Conservation (phyloP, 768 basidiomycete genomes). For the Tremella fuciformis region DNA sequence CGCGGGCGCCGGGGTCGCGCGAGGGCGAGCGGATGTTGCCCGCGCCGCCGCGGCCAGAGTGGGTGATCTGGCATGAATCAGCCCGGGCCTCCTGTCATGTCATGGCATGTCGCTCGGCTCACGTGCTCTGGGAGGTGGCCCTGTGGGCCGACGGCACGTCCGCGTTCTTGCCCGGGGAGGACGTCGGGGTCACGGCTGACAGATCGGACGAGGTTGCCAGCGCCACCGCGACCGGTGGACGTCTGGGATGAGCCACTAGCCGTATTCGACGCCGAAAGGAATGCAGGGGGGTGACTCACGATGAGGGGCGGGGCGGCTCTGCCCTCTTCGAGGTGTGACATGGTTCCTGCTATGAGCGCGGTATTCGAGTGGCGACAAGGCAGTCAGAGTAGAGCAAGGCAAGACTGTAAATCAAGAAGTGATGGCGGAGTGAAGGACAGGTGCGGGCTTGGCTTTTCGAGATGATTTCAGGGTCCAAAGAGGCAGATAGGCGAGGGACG, state of each 20-base stretch:
- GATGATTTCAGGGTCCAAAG: too few species aligned
- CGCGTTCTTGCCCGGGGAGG: conserved; percentile 37
- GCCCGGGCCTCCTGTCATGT: conserved; percentile 4
- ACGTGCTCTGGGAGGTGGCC: background rate
- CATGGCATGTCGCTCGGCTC: too few species aligned
- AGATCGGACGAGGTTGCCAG: conserved; percentile 46
- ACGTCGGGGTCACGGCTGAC: conserved; percentile 38
- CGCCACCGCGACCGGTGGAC: conserved; percentile 47
- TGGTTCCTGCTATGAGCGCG: conserved; percentile 10
- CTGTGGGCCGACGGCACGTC: conserved; percentile 33
- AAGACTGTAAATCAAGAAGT: too few species aligned
- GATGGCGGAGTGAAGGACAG: too few species aligned
- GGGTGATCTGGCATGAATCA: conserved; percentile 45
- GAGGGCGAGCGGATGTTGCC: conserved; percentile 83
- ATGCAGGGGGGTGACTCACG: conserved; percentile 22
- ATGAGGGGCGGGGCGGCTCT: conserved; percentile 34
- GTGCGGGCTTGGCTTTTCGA: too few species aligned
- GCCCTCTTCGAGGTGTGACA: conserved; percentile 16
- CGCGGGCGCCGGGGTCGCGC: conserved; percentile 54
- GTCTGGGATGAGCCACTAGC: conserved; percentile 29
- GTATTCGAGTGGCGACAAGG: too few species aligned
- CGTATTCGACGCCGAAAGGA: too few species aligned
- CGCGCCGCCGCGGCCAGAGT: conserved; percentile 71
- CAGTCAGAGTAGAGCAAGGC: too few species aligned
- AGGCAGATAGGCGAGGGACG: too few species aligned